Evolutionary conservation across 768 basidiomycete species (phyloP).

Genomic region (Fomitopsis pulvina): DNA sequence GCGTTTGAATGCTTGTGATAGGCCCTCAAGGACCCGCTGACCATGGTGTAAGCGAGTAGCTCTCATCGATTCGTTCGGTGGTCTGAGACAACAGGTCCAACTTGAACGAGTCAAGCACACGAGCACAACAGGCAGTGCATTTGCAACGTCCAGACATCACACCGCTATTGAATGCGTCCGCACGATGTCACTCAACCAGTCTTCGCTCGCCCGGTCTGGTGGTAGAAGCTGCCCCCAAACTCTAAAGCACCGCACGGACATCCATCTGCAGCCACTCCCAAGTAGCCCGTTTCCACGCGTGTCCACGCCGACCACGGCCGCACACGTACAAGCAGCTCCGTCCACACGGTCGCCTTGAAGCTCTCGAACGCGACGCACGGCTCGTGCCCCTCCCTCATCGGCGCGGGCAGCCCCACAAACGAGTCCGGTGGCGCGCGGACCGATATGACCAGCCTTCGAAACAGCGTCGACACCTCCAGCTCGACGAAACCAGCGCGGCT

Average conservation of each 20-base stretch:
- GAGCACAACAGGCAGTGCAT: too few species aligned
- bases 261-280: constrained; percentile 8
- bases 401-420: constrained; percentile 17
- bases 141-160: too few species aligned
- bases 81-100: too few species aligned
- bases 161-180: too few species aligned
- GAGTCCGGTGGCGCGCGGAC: constrained; percentile 13
- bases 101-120: too few species aligned
- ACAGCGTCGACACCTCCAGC: constrained; percentile 12
- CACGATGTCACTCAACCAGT: background rate
- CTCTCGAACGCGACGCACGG: constrained; percentile 20
- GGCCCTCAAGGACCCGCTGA: background rate
- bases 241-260: constrained; percentile 15
- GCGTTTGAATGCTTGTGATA: background rate
- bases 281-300: constrained; percentile 14
- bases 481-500: constrained; percentile 10
- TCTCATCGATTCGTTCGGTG: too few species aligned
- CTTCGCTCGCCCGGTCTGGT: background rate
- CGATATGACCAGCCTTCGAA: constrained; percentile 10
- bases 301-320: constrained; percentile 19
- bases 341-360: constrained; percentile 12
- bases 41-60: background rate
- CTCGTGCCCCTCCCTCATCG: constrained; percentile 17
- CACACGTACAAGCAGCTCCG: constrained; percentile 9
- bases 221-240: constrained; percentile 13